Percentiles rank a stretch among this genome's conserved stretches.
These are phyloP conservation scores for Astrothelium subdiscretum DNA, from an alignment of 495 filamentous ascomycete genomes.

Conservation along the genomic window DNA sequence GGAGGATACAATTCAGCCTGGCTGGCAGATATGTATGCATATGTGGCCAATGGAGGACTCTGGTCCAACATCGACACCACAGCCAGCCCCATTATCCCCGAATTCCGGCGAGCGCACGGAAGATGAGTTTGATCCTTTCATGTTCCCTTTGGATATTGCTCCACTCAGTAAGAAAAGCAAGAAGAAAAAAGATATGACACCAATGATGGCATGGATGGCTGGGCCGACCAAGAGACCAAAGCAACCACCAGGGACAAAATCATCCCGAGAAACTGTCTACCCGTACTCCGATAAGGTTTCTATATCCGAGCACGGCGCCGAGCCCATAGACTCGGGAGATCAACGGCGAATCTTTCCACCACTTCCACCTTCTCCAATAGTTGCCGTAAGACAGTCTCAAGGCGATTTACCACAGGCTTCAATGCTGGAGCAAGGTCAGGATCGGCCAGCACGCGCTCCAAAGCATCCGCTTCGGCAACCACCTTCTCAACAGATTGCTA, in stretches of 20 bases:
- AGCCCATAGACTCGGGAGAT: neutral
- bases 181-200: neutral
- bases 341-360: neutral
- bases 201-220: neutral
- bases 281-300: neutral
- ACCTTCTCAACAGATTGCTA: neutral
- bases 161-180: neutral
- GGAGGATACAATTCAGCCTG: slow-evolving; percentile 5
- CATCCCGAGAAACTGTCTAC: neutral
- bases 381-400: neutral
- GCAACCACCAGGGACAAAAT: neutral
- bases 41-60: neutral
- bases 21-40: slow-evolving; percentile 5
- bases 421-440: neutral
- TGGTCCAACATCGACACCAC: neutral
- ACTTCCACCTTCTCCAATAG: neutral
- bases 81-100: neutral
- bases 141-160: neutral
- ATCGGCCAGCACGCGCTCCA: neutral
- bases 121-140: neutral
- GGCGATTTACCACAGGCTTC: neutral
- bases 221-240: neutral
- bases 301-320: neutral
- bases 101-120: neutral
- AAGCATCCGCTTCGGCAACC: neutral